Evolutionary conservation across 768 basidiomycete species (phyloP).

Genomic region (Tephrocybe sp.): DNA sequence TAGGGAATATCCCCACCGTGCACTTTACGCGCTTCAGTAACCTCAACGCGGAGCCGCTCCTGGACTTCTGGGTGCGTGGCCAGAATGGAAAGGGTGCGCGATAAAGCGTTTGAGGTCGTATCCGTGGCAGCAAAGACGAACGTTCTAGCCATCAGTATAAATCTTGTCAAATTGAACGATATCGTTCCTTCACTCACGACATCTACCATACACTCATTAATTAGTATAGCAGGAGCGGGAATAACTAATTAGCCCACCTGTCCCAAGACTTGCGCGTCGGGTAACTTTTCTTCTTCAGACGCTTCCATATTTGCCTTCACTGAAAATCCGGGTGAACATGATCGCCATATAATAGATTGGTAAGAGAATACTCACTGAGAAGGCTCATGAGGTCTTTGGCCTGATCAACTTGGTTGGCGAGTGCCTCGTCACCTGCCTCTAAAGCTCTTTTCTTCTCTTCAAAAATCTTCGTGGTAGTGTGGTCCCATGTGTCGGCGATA

Average conservation of each 20-base stretch:
- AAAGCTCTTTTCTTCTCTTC: constrained; percentile 10
- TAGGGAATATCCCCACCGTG: constrained; percentile 15
- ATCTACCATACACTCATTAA: constrained; percentile 7
- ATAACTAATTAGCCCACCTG: constrained; percentile 20
- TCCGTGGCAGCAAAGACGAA: constrained; percentile 34
- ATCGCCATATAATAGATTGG: no score
- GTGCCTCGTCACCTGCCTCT: constrained; percentile 6
- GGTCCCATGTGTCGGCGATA: neutral
- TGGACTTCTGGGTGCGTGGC: constrained; percentile 32
- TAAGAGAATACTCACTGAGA: no score
- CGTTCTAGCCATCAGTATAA: no score
- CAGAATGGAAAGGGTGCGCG: constrained; percentile 28
- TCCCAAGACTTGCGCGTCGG: constrained; percentile 29
- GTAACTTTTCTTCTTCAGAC: constrained; percentile 25
- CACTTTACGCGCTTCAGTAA: constrained; percentile 23
- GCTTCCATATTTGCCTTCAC: constrained; percentile 32
- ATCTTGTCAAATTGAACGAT: no score
- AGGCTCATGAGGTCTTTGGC: neutral
- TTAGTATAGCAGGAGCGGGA: neutral
- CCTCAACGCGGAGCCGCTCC: constrained; percentile 34
- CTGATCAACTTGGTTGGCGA: constrained; percentile 3
- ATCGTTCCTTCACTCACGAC: constrained; percentile 19
- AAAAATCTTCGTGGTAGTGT: constrained; percentile 5
- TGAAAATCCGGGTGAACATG: no score
- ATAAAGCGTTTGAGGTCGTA: constrained; percentile 32